Percentiles rank a stretch among this genome's conserved stretches.
Evolutionary conservation across 2,329 filamentous ascomycete species (phyloP).

Genomic region (Cladosporium oxysporum): DNA sequence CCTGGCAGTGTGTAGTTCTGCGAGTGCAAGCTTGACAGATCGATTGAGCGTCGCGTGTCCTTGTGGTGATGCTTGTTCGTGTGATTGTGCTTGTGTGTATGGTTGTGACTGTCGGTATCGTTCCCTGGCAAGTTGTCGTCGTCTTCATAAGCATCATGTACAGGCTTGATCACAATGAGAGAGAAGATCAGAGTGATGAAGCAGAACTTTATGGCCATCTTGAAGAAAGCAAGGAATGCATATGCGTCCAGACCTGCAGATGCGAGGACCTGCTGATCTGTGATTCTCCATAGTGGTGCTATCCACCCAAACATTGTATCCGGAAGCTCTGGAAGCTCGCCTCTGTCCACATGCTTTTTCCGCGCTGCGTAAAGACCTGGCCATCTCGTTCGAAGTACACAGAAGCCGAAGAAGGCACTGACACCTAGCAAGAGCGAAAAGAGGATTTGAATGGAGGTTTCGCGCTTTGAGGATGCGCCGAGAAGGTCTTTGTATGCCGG

Average conservation of each 20-base stretch:
- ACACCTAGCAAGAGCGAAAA: conserved; percentile 71
- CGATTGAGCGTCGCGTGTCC: conserved; percentile 22
- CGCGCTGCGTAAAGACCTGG: conserved; percentile 85
- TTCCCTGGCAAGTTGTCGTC: conserved; percentile 39
- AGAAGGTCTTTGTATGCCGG: conserved; percentile 25
- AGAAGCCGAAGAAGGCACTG: conserved; percentile 73
- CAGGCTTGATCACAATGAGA: conserved; percentile 75
- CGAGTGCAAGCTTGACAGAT: conserved; percentile 20
- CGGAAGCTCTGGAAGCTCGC: conserved; percentile 73
- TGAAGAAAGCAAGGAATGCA: conserved; percentile 94
- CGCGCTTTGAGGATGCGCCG: conserved; percentile 42
- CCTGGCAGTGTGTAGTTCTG: conserved; percentile 20
- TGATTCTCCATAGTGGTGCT: conserved; percentile 77
- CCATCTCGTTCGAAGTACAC: conserved; percentile 87
- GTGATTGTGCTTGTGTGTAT: conserved; percentile 28
- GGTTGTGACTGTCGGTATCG: conserved; percentile 29
- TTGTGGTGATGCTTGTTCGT: conserved; percentile 21
- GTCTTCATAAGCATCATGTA: conserved; percentile 69
- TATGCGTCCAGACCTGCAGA: conserved; percentile 94
- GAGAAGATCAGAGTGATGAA: conserved; percentile 79
- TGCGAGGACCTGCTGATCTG: conserved; percentile 83
- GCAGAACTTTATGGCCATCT: conserved; percentile 87
- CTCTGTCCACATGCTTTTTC: conserved; percentile 70
- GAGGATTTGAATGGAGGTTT: conserved; percentile 63
- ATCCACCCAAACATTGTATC: conserved; percentile 93